Evolutionary conservation across 805 yeast genomes (phyloP).

Genomic region (Myxozyma neglecta): DNA sequence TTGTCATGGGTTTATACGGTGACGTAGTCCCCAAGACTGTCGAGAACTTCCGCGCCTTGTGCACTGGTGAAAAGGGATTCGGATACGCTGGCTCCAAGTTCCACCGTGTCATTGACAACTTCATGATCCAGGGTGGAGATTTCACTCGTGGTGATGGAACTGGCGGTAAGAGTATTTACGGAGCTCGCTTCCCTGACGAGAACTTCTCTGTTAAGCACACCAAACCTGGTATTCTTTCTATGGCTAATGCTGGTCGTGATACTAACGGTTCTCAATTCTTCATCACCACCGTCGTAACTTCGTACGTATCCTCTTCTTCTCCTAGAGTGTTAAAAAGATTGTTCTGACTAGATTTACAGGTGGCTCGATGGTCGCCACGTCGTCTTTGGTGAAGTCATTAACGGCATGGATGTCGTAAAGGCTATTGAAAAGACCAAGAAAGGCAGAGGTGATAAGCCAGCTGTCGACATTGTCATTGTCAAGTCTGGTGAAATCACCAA

Average conservation of each 20-base stretch:
- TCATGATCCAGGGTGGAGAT: slow-evolving; percentile 90
- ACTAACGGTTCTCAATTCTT: slow-evolving; percentile 91
- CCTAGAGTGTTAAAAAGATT: too few species aligned
- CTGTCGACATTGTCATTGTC: slow-evolving; percentile 59
- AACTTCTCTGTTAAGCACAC: slow-evolving; percentile 53
- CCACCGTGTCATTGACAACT: slow-evolving; percentile 67
- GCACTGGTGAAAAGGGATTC: slow-evolving; percentile 71
- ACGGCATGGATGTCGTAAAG: slow-evolving; percentile 80
- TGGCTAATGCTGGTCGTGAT: slow-evolving; percentile 74
- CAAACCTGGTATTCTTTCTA: slow-evolving; percentile 65
- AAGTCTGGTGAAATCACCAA: slow-evolving; percentile 31
- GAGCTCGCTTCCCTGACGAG: slow-evolving; percentile 73
- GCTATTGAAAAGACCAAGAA: slow-evolving; percentile 68
- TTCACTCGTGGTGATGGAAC: slow-evolving; percentile 53
- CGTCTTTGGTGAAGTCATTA: slow-evolving; percentile 89
- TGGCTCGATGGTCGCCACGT: slow-evolving; percentile 96
- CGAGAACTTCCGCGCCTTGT: slow-evolving; percentile 80
- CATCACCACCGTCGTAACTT: slow-evolving; percentile 85
- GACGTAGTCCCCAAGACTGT: slow-evolving; percentile 83
- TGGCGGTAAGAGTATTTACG: slow-evolving; percentile 70
- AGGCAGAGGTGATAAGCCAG: slow-evolving; percentile 67
- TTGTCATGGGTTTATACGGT: slow-evolving; percentile 86
- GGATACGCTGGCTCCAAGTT: slow-evolving; percentile 66
- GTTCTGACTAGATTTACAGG: not conserved
- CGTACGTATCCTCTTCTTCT: slow-evolving; percentile 33